Percentiles rank a stretch among this genome's conserved stretches.
Conservation (phyloP, 1,139 yeast genomes). For the Saccharomyces hybrid region DNA sequence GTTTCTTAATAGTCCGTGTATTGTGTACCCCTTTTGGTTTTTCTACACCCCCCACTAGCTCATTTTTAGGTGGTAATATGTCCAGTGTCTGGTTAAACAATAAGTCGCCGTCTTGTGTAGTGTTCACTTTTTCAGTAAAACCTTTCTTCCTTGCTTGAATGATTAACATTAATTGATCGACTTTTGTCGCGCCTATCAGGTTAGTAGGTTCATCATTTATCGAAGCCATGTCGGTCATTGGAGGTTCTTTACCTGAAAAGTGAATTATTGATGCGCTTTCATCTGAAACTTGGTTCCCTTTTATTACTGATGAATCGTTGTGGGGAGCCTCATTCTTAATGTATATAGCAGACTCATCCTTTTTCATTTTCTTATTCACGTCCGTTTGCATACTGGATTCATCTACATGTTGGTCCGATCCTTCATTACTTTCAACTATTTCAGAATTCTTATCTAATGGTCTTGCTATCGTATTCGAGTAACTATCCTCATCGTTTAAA, state of each 20-base stretch:
- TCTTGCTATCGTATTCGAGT: constrained; percentile 4
- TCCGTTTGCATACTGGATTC: not conserved
- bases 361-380: not conserved
- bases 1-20: constrained; percentile 40
- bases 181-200: constrained; percentile 80
- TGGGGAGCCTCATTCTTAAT: not conserved
- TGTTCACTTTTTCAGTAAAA: constrained; percentile 52
- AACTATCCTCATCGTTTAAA: constrained; percentile 2
- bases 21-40: constrained; percentile 43
- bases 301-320: not conserved
- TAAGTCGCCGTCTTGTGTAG: constrained; percentile 52
- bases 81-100: constrained; percentile 18
- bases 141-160: constrained; percentile 83
- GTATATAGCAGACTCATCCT: not conserved
- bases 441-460: not conserved
- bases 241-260: constrained; percentile 3
- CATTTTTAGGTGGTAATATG: constrained; percentile 54
- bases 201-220: constrained; percentile 45
- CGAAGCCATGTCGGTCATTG: not conserved
- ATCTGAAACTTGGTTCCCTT: not conserved
- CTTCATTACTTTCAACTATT: not conserved
- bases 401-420: not conserved
- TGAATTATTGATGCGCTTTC: not conserved
- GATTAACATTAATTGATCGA: constrained; percentile 83
- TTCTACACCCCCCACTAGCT: constrained; percentile 77